phyloP scores from a whole-genome alignment of 1,139 yeast genomes.

The Pichia sp. region DNA sequence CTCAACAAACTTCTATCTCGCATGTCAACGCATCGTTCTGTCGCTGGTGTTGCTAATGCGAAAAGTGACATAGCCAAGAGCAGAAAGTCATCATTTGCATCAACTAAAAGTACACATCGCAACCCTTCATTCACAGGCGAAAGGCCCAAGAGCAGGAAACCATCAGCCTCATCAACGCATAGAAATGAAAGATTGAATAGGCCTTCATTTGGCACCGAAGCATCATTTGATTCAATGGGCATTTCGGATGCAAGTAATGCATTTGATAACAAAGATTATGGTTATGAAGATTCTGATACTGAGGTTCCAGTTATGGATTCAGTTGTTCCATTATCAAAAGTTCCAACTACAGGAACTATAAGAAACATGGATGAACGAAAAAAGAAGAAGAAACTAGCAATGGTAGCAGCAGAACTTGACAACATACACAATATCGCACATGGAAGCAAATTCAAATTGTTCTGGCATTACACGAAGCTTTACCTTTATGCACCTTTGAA shows the following conservation, averaged over 20 bases:
- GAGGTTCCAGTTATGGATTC: conserved; percentile 24
- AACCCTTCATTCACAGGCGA: conserved; percentile 4
- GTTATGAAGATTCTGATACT: conserved; percentile 15
- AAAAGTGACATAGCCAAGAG: neutral
- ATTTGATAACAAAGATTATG: conserved; percentile 3
- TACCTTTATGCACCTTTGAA: conserved; percentile 42
- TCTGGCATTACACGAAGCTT: conserved; percentile 30
- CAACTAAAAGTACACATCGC: conserved; percentile 1
- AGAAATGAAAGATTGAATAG: neutral
- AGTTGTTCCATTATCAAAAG: conserved; percentile 28
- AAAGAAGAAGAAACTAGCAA: conserved; percentile 15
- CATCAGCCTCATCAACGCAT: neutral
- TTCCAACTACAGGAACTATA: conserved; percentile 24
- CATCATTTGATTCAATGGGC: neutral
- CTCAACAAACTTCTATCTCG: conserved; percentile 19
- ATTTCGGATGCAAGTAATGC: neutral
- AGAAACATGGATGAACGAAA: conserved; percentile 23
- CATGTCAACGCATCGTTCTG: conserved; percentile 20
- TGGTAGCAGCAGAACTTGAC: conserved; percentile 23
- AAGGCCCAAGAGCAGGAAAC: neutral
- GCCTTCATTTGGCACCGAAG: too few relatives aligned
- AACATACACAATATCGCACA: conserved; percentile 17
- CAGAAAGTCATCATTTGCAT: neutral
- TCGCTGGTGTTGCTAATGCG: neutral
- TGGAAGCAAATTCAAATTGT: conserved; percentile 12